Percentiles rank a stretch among this genome's conserved stretches.
Evolutionary conservation across 2,329 filamentous ascomycete species (phyloP).

Genomic region (Fusarium oligoseptatum): DNA sequence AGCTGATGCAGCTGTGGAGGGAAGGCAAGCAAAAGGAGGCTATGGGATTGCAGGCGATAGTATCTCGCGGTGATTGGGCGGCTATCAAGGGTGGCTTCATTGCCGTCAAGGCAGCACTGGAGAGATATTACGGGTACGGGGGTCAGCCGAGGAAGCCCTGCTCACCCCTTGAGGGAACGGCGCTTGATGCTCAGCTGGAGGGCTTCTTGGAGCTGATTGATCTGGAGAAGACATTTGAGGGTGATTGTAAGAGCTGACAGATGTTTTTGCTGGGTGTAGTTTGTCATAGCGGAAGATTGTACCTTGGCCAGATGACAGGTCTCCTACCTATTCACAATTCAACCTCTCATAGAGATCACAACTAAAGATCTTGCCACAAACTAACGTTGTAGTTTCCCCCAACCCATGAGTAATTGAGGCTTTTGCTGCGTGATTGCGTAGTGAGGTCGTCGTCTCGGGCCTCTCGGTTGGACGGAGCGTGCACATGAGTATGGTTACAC

Average conservation of each 20-base stretch:
- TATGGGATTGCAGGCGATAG: conserved; percentile 71
- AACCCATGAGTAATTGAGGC: neutral
- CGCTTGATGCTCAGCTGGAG: conserved; percentile 38
- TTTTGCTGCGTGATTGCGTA: neutral
- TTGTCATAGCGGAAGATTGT: neutral
- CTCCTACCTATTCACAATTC: neutral
- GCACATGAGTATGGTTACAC: neutral
- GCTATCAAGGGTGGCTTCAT: conserved; percentile 78
- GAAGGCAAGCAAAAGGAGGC: conserved; percentile 71
- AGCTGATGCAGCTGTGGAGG: conserved; percentile 71
- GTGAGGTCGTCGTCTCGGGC: neutral
- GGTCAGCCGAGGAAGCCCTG: conserved; percentile 62
- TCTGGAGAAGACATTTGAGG: conserved; percentile 51
- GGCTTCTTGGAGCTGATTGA: conserved; percentile 43
- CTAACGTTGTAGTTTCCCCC: neutral
- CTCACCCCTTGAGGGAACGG: conserved; percentile 36
- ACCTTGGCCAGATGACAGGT: neutral
- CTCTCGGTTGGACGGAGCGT: neutral
- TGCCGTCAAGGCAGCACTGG: conserved; percentile 75
- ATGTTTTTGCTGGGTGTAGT: neutral
- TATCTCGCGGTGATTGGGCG: conserved; percentile 77
- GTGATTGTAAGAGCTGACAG: conserved; percentile 1
- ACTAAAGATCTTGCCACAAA: neutral
- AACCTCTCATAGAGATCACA: neutral
- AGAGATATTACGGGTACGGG: conserved; percentile 74